A percentile compares a stretch with the other conserved stretches of the same genome.
Evolutionary conservation across 1,284 basidiomycete species (phyloP).

Genomic region (Abortiporus biennis): DNA sequence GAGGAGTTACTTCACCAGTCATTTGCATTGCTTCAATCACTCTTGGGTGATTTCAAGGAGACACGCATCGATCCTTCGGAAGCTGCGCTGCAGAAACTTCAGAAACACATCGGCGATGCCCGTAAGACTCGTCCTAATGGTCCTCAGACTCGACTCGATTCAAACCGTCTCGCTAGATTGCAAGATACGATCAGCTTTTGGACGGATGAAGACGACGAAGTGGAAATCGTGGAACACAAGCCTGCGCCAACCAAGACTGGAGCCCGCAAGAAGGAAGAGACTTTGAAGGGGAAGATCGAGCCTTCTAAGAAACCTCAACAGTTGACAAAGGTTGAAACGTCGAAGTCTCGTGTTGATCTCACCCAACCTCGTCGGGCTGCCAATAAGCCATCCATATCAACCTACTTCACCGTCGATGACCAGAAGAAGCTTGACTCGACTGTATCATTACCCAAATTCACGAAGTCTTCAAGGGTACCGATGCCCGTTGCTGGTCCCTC

Average conservation of each 20-base stretch:
- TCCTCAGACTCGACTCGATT: constrained; percentile 50
- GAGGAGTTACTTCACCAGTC: constrained; percentile 85
- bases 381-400: constrained; percentile 19
- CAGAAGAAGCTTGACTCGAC: constrained; percentile 29
- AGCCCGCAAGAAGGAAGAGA: constrained; percentile 2
- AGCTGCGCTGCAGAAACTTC: constrained; percentile 47
- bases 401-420: constrained; percentile 30
- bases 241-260: not conserved
- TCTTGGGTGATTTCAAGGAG: constrained; percentile 66
- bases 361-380: constrained; percentile 6
- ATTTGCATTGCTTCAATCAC: constrained; percentile 72
- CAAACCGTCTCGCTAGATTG: constrained; percentile 48
- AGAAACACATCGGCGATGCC: constrained; percentile 52
- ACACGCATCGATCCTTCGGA: constrained; percentile 44
- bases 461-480: constrained; percentile 8
- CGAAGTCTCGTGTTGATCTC: not conserved
- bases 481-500: constrained; percentile 19
- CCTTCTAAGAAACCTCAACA: not conserved
- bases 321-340: not conserved
- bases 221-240: constrained; percentile 34
- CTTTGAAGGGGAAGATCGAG: not conserved
- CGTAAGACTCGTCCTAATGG: constrained; percentile 38
- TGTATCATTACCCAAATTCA: constrained; percentile 11
- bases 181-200: constrained; percentile 54
- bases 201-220: constrained; percentile 45